These are phyloP conservation scores for Bacidia rubella DNA, from an alignment of 495 filamentous ascomycete species.

Conservation along the genomic window DNA sequence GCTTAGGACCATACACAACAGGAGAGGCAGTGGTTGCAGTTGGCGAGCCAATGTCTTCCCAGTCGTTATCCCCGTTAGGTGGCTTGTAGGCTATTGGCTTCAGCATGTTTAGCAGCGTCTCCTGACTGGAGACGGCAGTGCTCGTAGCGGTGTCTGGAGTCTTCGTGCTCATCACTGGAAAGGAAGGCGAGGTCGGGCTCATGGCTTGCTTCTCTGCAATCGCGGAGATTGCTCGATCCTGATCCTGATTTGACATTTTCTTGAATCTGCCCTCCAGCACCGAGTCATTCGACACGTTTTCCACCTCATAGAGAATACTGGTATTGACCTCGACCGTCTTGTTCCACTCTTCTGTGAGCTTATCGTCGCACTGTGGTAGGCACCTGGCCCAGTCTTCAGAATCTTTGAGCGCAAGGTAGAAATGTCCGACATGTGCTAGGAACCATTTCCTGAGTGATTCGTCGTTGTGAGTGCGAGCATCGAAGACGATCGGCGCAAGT, in stretches of 20 bases:
- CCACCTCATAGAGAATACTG: background rate
- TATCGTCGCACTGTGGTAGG: background rate
- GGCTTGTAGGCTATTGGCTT: background rate
- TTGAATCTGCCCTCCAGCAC: background rate
- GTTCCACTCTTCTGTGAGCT: slow-evolving; percentile 9
- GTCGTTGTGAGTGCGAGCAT: slow-evolving; percentile 1
- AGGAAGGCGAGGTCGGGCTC: background rate
- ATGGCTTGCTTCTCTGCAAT: slow-evolving; percentile 2
- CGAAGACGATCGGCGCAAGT: slow-evolving; percentile 13
- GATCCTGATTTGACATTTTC: background rate
- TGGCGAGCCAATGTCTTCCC: slow-evolving; percentile 1
- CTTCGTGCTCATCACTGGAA: background rate
- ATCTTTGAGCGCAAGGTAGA: slow-evolving; percentile 6
- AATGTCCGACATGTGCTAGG: slow-evolving; percentile 10
- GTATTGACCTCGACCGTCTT: background rate
- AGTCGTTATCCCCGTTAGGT: slow-evolving; percentile 1
- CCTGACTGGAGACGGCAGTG: background rate
- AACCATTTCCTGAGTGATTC: slow-evolving; percentile 7
- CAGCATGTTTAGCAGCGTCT: background rate
- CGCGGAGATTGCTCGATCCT: background rate
- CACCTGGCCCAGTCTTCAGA: slow-evolving; percentile 7
- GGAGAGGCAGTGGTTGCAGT: background rate
- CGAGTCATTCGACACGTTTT: background rate
- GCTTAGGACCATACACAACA: background rate
- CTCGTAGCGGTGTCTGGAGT: background rate